A percentile compares a stretch with the other conserved stretches of the same genome.
Conservation (phyloP, 257 asterid genomes). For the Solanum boliviense region DNA sequence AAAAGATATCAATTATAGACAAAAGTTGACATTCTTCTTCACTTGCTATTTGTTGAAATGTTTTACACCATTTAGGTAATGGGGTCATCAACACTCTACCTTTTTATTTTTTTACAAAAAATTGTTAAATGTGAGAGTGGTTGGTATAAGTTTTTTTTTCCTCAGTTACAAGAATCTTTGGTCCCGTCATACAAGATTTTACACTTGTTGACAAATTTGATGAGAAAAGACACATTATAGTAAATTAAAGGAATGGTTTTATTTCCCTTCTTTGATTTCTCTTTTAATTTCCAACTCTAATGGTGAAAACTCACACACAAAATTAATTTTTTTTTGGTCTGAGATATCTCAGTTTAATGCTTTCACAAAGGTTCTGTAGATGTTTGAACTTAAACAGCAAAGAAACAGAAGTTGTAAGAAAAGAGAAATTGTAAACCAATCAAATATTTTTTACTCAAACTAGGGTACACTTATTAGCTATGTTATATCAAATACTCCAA, state of each 20-base stretch:
- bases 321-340: not conserved
- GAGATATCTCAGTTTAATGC: conserved; percentile 10
- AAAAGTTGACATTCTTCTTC: conserved; percentile 3
- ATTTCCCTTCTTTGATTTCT: not conserved
- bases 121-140: not conserved
- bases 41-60: not conserved
- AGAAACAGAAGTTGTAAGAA: conserved; percentile 20
- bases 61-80: conserved; percentile 6
- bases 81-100: conserved; percentile 6
- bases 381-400: conserved; percentile 28
- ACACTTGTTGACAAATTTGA: conserved; percentile 41
- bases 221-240: conserved; percentile 18
- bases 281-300: not conserved
- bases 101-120: not conserved
- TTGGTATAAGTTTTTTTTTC: conserved; percentile 19
- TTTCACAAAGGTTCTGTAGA: conserved; percentile 29
- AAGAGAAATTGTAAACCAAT: conserved; percentile 24
- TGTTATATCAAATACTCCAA: conserved; percentile 1
- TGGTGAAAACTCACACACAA: not conserved
- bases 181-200: conserved; percentile 61
- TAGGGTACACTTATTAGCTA: conserved; percentile 1
- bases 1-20: not conserved
- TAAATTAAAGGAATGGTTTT: not conserved
- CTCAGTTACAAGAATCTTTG: conserved; percentile 49
- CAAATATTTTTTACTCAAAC: conserved; percentile 2